Conservation (phyloP, 768 basidiomycete species). For the Pleurotus sapidus region DNA sequence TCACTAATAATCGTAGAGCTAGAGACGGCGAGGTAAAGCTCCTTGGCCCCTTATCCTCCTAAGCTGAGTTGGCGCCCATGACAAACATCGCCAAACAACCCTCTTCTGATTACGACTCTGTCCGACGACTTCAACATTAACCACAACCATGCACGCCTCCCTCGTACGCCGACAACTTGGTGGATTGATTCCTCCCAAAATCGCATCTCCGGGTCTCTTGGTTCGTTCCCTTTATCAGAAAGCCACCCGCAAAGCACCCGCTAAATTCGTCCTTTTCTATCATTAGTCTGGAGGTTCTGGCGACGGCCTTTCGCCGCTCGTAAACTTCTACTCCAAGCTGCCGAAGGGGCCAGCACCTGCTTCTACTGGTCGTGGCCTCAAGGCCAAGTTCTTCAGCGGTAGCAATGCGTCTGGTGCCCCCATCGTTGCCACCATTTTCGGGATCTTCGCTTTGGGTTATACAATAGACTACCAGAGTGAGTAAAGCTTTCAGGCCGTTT, state of each 20-base stretch:
- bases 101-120: conserved; percentile 16
- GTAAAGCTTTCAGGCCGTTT: conserved; percentile 27
- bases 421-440: conserved; percentile 51
- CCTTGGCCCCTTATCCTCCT: too few species aligned
- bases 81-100: too few species aligned
- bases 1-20: too few species aligned
- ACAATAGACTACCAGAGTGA: conserved; percentile 88
- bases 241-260: neutral
- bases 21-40: too few species aligned
- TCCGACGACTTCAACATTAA: conserved; percentile 13
- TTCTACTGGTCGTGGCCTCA: conserved; percentile 58
- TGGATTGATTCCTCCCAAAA: conserved; percentile 89
- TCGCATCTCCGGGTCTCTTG: conserved; percentile 87
- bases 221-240: conserved; percentile 41
- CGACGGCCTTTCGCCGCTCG: conserved; percentile 77
- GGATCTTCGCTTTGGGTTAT: conserved; percentile 49
- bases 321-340: conserved; percentile 95
- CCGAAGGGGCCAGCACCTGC: conserved; percentile 81
- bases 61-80: too few species aligned
- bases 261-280: conserved; percentile 11
- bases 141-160: conserved; percentile 69
- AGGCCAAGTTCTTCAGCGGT: conserved; percentile 81
- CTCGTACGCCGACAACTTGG: conserved; percentile 83
- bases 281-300: conserved; percentile 78
- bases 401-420: conserved; percentile 81